A percentile compares a stretch with the other conserved stretches of the same genome.
phyloP scores from a whole-genome alignment of 331 rosid species.

The Quercus phellos region DNA sequence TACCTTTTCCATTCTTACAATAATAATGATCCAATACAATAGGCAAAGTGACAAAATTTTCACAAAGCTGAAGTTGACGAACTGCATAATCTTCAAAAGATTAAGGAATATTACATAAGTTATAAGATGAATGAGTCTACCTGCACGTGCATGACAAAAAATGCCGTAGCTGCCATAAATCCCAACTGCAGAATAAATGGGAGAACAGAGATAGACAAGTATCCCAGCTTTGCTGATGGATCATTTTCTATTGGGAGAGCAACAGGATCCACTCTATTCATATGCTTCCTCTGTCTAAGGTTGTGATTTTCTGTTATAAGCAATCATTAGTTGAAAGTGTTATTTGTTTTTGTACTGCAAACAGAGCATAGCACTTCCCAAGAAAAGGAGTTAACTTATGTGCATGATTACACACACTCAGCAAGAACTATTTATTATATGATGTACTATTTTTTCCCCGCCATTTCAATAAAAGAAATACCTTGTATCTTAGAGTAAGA shows the following conservation, averaged over 20 bases:
- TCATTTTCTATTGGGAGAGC: conserved; percentile 29
- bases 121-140: conserved; percentile 35
- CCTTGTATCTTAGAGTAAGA: conserved; percentile 45
- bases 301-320: conserved; percentile 40
- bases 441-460: not conserved
- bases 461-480: conserved; percentile 17
- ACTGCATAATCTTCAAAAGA: not conserved
- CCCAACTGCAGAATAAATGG: conserved; percentile 81
- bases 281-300: conserved; percentile 50
- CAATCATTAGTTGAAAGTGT: conserved; percentile 8
- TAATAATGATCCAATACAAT: not conserved
- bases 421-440: not conserved
- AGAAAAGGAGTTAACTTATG: not conserved
- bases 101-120: conserved; percentile 2
- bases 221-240: conserved; percentile 35
- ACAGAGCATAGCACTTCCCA: not conserved
- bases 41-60: not conserved
- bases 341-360: not conserved
- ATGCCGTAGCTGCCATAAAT: conserved; percentile 68
- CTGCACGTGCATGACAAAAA: conserved; percentile 93
- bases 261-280: conserved; percentile 9
- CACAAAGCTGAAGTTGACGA: not conserved
- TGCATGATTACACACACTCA: conserved; percentile 4
- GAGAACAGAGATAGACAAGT: conserved; percentile 60
- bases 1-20: not conserved